These are phyloP conservation scores for Monosporascus sp. DNA, from an alignment of 2,329 filamentous ascomycete species.

Conservation along the genomic window DNA sequence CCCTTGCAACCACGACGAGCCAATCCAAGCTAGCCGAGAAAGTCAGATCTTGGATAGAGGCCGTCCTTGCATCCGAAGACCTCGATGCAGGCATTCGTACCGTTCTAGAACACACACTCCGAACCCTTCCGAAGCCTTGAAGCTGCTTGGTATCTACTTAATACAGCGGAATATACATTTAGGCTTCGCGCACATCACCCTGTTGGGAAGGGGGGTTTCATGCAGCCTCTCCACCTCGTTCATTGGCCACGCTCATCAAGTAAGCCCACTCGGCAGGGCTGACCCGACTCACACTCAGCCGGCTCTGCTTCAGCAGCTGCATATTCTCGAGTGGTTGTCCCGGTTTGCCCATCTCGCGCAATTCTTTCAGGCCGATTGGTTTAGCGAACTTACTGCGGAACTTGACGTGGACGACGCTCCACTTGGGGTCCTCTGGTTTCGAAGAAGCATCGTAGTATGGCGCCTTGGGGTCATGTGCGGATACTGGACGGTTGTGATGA, in stretches of 20 bases:
- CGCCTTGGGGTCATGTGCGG: slow-evolving; percentile 63
- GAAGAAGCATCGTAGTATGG: slow-evolving; percentile 83
- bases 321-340: slow-evolving; percentile 62
- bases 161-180: background rate
- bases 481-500: slow-evolving; percentile 40
- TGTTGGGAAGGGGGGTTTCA: background rate
- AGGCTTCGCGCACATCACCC: background rate
- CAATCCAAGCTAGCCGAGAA: slow-evolving; percentile 41
- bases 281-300: slow-evolving; percentile 75
- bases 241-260: slow-evolving; percentile 47
- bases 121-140: slow-evolving; percentile 21
- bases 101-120: slow-evolving; percentile 48
- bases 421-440: slow-evolving; percentile 63
- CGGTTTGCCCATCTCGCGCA: slow-evolving; percentile 57
- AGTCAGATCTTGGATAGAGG: slow-evolving; percentile 48
- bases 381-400: slow-evolving; percentile 78
- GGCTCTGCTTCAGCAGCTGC: slow-evolving; percentile 76
- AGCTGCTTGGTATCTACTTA: background rate
- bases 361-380: slow-evolving; percentile 63
- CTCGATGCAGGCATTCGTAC: slow-evolving; percentile 51
- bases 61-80: slow-evolving; percentile 40
- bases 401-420: slow-evolving; percentile 84
- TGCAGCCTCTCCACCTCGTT: slow-evolving; percentile 22
- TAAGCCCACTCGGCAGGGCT: slow-evolving; percentile 59
- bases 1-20: slow-evolving; percentile 39